Evolutionary conservation across 805 yeast genomes (phyloP), one percentile per base, ranked within the genome.

Genomic region (Sungouiozyma ichnusensis): DNA sequence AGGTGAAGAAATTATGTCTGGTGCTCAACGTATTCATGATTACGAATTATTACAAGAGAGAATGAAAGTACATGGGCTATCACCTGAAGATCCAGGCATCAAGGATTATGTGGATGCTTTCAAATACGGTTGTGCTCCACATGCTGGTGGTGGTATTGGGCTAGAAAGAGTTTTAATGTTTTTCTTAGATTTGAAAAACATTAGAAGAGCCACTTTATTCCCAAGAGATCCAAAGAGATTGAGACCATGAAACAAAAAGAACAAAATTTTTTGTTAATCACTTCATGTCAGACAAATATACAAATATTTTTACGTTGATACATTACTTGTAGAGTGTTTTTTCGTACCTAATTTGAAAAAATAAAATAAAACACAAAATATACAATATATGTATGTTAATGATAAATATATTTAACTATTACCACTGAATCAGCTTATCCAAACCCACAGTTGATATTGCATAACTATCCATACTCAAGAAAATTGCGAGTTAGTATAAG

Each of bases 71-170:
- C 95, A 83, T 58, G 97, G 76, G 20, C 78, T 92, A 43, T 85
- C 85, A 60, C 85, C 94, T 45, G 68, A 69, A 45, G 74, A 75
- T 46, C 84, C 85, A 29, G 98, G 97, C 50, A 69, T 90, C 54
- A 74, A 74, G 61, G 97, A 92, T 62, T 92, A 92, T 68, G 81
- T 85, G 45, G 90, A 90, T 49, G 94, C 96, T 15, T 92, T 92
- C 72, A 69, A 76, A 37, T 90, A 81, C 62, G 99, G 97, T 16
- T 90, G 97, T 73, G 82, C 95, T 49, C 98, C 99, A 39, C 99
- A 92, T 59, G 99, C 95, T 31, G 99, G 99, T 64, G 99, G 98
- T 71, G 99, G 99, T 67, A 92, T 92, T 63, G 99, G 99, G 59
- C 71, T 92, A 52, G 99, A 92, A 71, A 85, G 99, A 72, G 98